Base-by-base conservation (phyloP, 495 filamentous ascomycete species). In the Hypoxylon trugodes region DNA sequence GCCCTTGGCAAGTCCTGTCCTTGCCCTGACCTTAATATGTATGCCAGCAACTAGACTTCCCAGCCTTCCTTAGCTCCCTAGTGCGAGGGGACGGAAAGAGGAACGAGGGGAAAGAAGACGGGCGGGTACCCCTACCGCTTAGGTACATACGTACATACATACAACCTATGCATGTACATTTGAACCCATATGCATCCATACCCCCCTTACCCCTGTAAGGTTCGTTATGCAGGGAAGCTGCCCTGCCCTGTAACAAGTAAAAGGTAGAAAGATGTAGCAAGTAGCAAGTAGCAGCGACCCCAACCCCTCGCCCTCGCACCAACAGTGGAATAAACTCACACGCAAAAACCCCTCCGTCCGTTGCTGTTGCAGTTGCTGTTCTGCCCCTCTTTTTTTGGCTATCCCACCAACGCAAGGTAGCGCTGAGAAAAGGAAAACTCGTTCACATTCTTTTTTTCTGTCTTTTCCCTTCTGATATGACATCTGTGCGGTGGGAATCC, bases 261-360 rank as follows among this genome's bases (percentile, higher is more conserved):
- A n/a, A n/a, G n/a, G n/a, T n/a, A n/a, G n/a, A n/a, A n/a, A n/a
- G n/a, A n/a, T n/a, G n/a, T n/a, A n/a, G n/a, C n/a, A n/a, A n/a
- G n/a, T n/a, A n/a, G n/a, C n/a, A n/a, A n/a, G n/a, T n/a, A 48
- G 32, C 19, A 37, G 47, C 38, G 19, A 41, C 26, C 49, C 46
- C 35, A 61, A 22, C 49, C 48, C 59, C 59, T 61, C 53, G 53
- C 48, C 59, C 59, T 61, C 53, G 53, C 51, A 56, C 42, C 51
- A 62, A 50, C 43, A 40, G 40, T 37, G 26, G 36, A 35, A 59
- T 46, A 61, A 54, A 42, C 35, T 46, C 8, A 25, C 38, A 48
- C 47, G 19, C 47, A 60, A 42, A 48, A 42, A 32, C 50, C 42
- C 43, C 13, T 41, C 49, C 22, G 15, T 25, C 25, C 26, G 15